Evolutionary conservation across 352 stramenopile genomes (phyloP), one percentile per base, ranked within the genome.

Genomic region (Phytophthora fragariae): DNA sequence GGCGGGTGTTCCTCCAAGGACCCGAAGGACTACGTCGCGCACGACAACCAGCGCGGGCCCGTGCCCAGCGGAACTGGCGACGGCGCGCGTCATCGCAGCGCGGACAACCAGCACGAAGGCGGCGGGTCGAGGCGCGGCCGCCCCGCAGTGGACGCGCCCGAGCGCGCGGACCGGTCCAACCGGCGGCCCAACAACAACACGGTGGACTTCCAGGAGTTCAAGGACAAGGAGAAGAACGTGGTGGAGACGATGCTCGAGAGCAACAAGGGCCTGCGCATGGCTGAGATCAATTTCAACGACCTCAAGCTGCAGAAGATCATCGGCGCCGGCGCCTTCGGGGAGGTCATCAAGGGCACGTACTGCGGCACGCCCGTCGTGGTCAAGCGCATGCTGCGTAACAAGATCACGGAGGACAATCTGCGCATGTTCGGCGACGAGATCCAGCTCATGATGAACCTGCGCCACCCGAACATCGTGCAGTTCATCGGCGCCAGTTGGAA

Each of bases 401-500:
- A 97, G 79, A 97, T 97, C 59, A 92, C 91, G 55, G 86, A 93
- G 54, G 88, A 95, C 75, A 97, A 96, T 74, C 59, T 97, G 68
- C 82, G 88, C 62, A 97, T 96, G 89, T 97, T 97, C 61, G 86
- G 88, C 53, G 89, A 97, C 58, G 90, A 97, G 61, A 95, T 97
- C 70, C 88, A 96, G 82, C 84, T 97, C 70, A 97, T 96, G 90
- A 95, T 96, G 89, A 95, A 95, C 62, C 70, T 97, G 31, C 90
- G 90, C 35, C 90, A 97, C 64, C 90, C 90, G 3, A 95, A 96
- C 75, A 96, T 97, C 35, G 90, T 97, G 31, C 90, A 97, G 82
- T 97, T 97, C 62, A 97, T 97, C 49, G 90, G 90, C 53, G 90
- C 90, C 49, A 96, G 89, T 84, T 97, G 90, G 90, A 96, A 97